Evolutionary conservation across 805 yeast species (phyloP), one percentile per base, ranked within the genome.

Genomic region (Lipomyces yamadae): DNA sequence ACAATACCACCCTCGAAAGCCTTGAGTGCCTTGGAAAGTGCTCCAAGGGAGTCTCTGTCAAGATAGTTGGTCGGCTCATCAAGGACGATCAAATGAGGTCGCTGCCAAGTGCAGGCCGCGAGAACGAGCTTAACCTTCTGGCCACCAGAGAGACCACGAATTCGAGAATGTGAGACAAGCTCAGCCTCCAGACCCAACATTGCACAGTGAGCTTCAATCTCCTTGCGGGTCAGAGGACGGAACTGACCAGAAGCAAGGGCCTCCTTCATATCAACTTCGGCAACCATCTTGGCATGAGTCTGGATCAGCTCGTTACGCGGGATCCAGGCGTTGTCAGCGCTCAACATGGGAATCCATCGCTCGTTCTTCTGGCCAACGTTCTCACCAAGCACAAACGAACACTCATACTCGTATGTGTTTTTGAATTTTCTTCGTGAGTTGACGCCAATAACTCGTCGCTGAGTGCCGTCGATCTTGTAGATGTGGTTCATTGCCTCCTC

Each of bases 91-190:
- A 95, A 88, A 82, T 95, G 99, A 81, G 99, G 99, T 88, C 98
- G 94, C 87, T 94, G 98, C 99, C 99, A 95, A 70, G 98, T 93
- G 89, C 98, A 92, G 84, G 98, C 99, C 84, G 99, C 99, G 79
- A 95, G 86, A 79, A 95, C 99, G 82, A 95, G 90, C 86, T 95
- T 95, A 84, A 95, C 99, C 89, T 95, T 95, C 88, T 95, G 99
- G 87, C 99, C 99, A 90, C 99, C 99, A 77, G 99, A 95, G 80
- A 95, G 88, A 91, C 99, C 98, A 88, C 98, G 93, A 83, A 95
- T 95, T 88, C 98, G 94, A 76, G 99, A 93, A 89, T 95, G 99
- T 70, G 99, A 91, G 83, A 95, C 99, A 84, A 95, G 89, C 87
- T 95, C 99, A 78, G 98, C 88, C 75, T 95, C 99, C 81, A 95